Percentiles rank a stretch among this genome's conserved stretches.
Conservation (phyloP, 495 filamentous ascomycete genomes). For the Cairneyella variabilis region DNA sequence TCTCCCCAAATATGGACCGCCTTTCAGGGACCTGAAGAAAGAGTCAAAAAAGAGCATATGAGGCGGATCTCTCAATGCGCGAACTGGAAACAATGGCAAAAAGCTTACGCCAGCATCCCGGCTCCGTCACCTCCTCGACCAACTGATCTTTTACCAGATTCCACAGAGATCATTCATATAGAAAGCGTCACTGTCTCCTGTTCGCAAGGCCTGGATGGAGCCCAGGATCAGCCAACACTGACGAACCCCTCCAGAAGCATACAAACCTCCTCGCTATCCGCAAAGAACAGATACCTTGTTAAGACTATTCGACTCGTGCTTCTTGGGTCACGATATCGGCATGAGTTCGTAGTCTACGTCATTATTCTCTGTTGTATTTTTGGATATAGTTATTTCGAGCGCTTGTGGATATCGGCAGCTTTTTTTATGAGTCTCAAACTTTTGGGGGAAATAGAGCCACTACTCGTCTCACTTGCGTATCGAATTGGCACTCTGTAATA, state of each 20-base stretch:
- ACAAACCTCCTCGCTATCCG: neutral
- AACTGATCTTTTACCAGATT: neutral
- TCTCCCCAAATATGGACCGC: neutral
- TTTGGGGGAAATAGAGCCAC: too few relatives aligned
- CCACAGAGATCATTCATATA: neutral
- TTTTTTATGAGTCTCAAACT: neutral
- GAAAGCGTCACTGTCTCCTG: neutral
- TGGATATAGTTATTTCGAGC: conserved; percentile 1
- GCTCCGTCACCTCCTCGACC: neutral
- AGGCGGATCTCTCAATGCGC: neutral
- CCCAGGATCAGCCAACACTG: neutral
- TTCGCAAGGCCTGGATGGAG: neutral
- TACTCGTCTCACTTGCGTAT: too few relatives aligned
- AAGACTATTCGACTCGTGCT: too few relatives aligned
- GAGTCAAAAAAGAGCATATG: neutral
- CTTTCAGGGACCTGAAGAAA: neutral
- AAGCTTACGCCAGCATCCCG: too few relatives aligned
- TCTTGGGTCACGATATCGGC: neutral
- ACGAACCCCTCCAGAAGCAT: neutral
- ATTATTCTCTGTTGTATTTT: neutral
- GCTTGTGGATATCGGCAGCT: neutral
- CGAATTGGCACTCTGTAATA: too few relatives aligned
- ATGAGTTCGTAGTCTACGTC: neutral
- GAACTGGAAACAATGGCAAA: neutral
- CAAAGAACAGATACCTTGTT: neutral